Conservation (phyloP, 345 rosid species). For the Salix caprea region DNA sequence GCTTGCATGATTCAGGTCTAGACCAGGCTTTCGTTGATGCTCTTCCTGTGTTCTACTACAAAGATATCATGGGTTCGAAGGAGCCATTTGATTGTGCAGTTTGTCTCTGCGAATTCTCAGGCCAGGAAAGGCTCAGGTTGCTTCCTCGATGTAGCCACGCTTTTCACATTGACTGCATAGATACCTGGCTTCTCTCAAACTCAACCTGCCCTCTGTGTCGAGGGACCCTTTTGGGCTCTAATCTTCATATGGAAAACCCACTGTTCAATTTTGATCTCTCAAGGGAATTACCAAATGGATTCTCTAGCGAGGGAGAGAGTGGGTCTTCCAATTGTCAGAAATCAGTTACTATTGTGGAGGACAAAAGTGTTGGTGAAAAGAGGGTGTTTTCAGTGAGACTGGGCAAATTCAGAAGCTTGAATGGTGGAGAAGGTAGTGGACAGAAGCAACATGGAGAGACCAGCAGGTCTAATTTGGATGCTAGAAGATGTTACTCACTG, state of each 20-base stretch:
- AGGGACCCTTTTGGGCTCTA: constrained; percentile 37
- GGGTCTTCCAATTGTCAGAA: constrained; percentile 17
- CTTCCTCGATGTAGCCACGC: constrained; percentile 69
- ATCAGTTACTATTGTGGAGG: neutral
- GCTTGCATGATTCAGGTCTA: constrained; percentile 62
- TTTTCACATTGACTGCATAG: constrained; percentile 64
- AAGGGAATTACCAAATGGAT: constrained; percentile 21
- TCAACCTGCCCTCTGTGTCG: constrained; percentile 79
- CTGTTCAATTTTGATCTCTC: constrained; percentile 18
- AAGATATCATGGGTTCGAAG: constrained; percentile 54
- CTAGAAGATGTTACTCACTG: constrained; percentile 73
- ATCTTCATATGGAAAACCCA: constrained; percentile 21
- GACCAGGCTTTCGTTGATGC: constrained; percentile 68
- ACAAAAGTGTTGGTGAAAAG: constrained; percentile 22
- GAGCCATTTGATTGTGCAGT: constrained; percentile 78
- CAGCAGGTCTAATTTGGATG: constrained; percentile 38
- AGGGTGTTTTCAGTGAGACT: constrained; percentile 58
- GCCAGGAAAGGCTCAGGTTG: constrained; percentile 55
- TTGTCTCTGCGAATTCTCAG: constrained; percentile 60
- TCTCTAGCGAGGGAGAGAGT: constrained; percentile 28
- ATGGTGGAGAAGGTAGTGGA: constrained; percentile 25
- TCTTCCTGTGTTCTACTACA: constrained; percentile 61
- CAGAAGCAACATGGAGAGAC: constrained; percentile 35
- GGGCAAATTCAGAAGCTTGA: constrained; percentile 49
- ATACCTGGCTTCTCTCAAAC: constrained; percentile 78